phyloP scores from a whole-genome alignment of 2,329 filamentous ascomycete genomes.

The Cladophialophora carrionii region DNA sequence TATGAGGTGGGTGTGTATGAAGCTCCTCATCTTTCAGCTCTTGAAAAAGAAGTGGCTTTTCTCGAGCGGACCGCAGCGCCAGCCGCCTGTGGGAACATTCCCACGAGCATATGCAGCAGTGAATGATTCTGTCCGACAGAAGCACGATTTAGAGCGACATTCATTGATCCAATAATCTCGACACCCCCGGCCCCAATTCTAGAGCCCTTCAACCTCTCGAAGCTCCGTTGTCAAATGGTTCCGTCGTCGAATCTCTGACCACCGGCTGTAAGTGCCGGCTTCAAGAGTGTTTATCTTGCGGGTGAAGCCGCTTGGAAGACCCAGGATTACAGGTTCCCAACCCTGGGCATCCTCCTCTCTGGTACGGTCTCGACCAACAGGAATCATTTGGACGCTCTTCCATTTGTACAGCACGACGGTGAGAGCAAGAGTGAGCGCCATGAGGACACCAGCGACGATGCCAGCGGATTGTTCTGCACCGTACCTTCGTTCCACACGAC shows the following conservation, averaged over 20 bases:
- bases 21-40: too few species aligned
- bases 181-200: neutral
- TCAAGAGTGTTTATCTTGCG: conserved; percentile 73
- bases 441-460: conserved; percentile 68
- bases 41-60: too few species aligned
- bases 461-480: conserved; percentile 71
- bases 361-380: conserved; percentile 41
- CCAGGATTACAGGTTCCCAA: conserved; percentile 72
- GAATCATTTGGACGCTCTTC: conserved; percentile 69
- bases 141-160: neutral
- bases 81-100: neutral
- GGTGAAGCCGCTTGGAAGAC: conserved; percentile 69
- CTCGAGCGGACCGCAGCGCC: too few species aligned
- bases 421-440: conserved; percentile 66
- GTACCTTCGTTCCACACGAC: conserved; percentile 66
- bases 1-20: too few species aligned
- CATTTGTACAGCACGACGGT: conserved; percentile 66
- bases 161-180: neutral
- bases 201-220: conserved; percentile 1
- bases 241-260: conserved; percentile 70
- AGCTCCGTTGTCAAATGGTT: conserved; percentile 52
- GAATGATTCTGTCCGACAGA: neutral
- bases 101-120: neutral
- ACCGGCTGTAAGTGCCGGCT: conserved; percentile 68
- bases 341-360: conserved; percentile 8